Base-by-base conservation (phyloP, 179 eudicot genomes). In the Heliamphora pulchella region DNA sequence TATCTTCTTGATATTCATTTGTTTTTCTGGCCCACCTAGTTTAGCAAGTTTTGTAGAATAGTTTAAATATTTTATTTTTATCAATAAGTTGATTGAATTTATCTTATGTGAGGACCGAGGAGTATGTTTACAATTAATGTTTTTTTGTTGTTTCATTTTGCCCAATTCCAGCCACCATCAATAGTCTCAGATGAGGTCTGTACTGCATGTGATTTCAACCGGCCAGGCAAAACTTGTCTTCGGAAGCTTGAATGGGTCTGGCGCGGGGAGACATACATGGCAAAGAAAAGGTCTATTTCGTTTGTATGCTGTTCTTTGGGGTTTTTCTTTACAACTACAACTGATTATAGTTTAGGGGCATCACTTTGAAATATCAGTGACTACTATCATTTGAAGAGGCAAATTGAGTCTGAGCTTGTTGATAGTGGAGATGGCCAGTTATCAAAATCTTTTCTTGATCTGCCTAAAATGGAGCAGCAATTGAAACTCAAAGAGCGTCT, bases 201-300 rank as follows among this genome's bases (percentile, higher is more conserved):
- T 84, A 96, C 99, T 79, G 99, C 99, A 72, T 96, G 99, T 78
- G 98, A 96, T 86, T 96, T 94, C 80, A 96, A 96, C 80, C 97
- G 99, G 69, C 98, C 99, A 20, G 99, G 97, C 18, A 96, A 94
- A 89, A 89, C 88, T 75, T 96, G 99, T 90, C 97, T 96, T 67
- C 84, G 99, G 78, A 94, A 88, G 86, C 98, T 96, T 87, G 99
- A 96, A 89, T 96, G 99, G 99, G 98, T 94, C 73, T 96, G 99
- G 99, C 98, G 99, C 71, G 99, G 99, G 75, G 98, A 92, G 88
- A 90, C 92, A 58, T 96, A 92, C 87, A 94, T 64, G 89, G 98
- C 98, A 78, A 94, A 91, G 87, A 94, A 88, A 91, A 94, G 98
- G 99, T 96, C 54, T 77, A 68, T 57, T 67, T 83, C 54, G 75